phyloP scores from a whole-genome alignment of 169 alveolate genomes.

The Plasmodium vinckei region DNA sequence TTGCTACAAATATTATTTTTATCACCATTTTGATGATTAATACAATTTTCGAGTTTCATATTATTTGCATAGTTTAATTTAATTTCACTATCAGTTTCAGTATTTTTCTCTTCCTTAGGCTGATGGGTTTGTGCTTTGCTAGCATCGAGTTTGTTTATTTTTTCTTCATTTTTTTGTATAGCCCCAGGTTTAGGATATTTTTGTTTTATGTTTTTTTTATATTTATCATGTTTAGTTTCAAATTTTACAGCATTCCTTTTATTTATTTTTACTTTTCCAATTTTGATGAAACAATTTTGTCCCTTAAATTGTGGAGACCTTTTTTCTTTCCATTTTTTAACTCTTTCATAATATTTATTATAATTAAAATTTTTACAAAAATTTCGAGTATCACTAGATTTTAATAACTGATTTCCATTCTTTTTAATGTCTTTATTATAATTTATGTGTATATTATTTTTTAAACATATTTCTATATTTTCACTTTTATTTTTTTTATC shows the following conservation, averaged over 20 bases:
- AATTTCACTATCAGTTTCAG: too few species aligned
- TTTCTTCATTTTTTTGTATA: neutral
- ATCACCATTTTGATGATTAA: too few species aligned
- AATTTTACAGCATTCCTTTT: neutral
- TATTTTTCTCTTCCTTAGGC: too few species aligned
- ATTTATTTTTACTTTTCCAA: conserved; percentile 9
- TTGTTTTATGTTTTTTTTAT: conserved; percentile 4
- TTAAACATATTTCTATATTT: conserved; percentile 1
- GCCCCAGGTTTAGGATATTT: neutral
- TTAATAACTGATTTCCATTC: conserved; percentile 1
- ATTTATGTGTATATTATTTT: neutral
- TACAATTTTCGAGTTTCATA: too few species aligned
- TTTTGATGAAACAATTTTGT: neutral
- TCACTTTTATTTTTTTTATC: neutral
- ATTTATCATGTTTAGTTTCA: neutral
- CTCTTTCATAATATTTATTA: conserved; percentile 52
- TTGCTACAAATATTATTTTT: too few species aligned
- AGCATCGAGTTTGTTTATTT: neutral
- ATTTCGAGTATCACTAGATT: too few species aligned
- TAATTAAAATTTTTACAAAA: conserved; percentile 12
- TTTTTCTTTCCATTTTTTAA: conserved; percentile 46
- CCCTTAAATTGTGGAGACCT: neutral
- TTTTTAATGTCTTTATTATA: neutral
- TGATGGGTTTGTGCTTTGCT: too few species aligned
- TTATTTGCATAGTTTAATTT: too few species aligned